Conservation (phyloP, 257 asterid species). For the Solanum tacnaense region DNA sequence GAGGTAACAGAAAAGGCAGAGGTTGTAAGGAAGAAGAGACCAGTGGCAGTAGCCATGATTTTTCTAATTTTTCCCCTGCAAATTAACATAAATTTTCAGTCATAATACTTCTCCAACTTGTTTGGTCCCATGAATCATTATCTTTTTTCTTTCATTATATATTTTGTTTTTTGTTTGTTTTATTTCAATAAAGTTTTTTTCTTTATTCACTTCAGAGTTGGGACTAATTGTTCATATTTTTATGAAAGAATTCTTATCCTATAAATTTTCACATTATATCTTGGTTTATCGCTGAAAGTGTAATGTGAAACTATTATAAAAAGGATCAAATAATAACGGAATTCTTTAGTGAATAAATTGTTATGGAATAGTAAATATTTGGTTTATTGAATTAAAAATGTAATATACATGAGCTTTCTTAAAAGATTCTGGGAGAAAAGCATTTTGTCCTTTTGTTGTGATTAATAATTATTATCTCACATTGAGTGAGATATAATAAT, state of each 20-base stretch:
- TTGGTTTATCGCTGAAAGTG: not conserved
- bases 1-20: slow-evolving; percentile 12
- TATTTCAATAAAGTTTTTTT: not conserved
- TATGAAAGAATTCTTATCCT: not conserved
- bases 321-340: not conserved
- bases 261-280: too few relatives aligned
- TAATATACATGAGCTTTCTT: not conserved
- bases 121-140: not conserved
- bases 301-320: not conserved
- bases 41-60: slow-evolving; percentile 10
- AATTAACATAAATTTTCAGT: not conserved
- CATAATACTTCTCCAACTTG: not conserved
- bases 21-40: slow-evolving; percentile 25
- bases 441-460: not conserved
- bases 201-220: not conserved
- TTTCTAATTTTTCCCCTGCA: not conserved
- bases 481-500: too few relatives aligned
- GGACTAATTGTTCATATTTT: not conserved
- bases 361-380: not conserved
- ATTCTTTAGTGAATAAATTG: not conserved
- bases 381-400: not conserved
- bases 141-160: not conserved
- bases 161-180: not conserved
- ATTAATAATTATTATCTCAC: not conserved
- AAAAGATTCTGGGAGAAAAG: not conserved